Evolutionary conservation across 140 eudicot genomes (phyloP), one percentile per base, ranked within the genome.

Genomic region (Senecio squalidus): DNA sequence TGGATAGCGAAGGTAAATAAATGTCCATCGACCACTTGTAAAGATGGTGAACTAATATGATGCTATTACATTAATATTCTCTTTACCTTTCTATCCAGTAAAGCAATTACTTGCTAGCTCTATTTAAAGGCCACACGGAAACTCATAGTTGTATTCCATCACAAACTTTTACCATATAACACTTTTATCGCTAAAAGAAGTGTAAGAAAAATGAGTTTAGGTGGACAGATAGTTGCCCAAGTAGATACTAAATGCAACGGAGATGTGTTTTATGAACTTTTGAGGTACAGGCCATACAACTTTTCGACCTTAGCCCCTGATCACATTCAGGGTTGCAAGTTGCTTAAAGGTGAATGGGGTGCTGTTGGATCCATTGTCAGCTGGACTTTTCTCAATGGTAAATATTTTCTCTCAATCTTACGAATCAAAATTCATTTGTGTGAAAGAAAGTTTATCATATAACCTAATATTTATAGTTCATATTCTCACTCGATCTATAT

Each of bases 261-360:
- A 30, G 70, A 62, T 53, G 53, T 31, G 1, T 53, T 40, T 23
- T 51, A 22, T 70, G 57, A 24, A 26, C 70, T 71, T 40, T 26
- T 62, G 0, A 53, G 64, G 51, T 29, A 51, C 58, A 55, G 20
- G 9, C 67, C 59, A 18, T 10, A 64, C 52, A 22, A 64, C 31
- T 33, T 72, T 48, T 11, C 49, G 7, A 72, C 34, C 31, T 6
- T 72, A 13, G 21, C 60, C 43, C 77, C 77, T 7, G 49, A 47
- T 43, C 33, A 65, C 39, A 9, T 72, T 24, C 17, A 55, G 7
- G 57, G 66, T 49, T 70, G 70, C 13, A 58, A 53, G 46, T 51
- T 70, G 63, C 62, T 17, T 33, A 24, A 60, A 49, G 69, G 75
- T 9, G 69, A 69, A 59, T 69, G 60, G 58, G 71, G 76, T 29